phyloP scores from a whole-genome alignment of 768 basidiomycete genomes.

The Vararia minispora region DNA sequence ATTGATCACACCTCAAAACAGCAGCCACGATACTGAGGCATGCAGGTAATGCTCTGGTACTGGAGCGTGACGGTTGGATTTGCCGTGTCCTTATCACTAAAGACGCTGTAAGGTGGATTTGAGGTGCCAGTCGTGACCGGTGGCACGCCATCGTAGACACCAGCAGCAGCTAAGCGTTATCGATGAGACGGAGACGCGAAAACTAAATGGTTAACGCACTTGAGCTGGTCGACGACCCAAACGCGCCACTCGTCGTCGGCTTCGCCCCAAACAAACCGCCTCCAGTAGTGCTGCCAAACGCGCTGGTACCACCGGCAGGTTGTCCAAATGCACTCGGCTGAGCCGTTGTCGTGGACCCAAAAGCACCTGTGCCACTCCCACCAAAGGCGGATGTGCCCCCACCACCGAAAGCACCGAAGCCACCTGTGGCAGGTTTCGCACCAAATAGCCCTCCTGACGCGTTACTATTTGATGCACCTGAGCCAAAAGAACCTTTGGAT shows the following conservation, averaged over 20 bases:
- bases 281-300: slow-evolving; percentile 31
- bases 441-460: slow-evolving; percentile 50
- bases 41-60: slow-evolving; percentile 76
- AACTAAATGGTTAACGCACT: slow-evolving; percentile 17
- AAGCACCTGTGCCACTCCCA: slow-evolving; percentile 29
- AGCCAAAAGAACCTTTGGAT: slow-evolving; percentile 6
- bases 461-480: slow-evolving; percentile 20
- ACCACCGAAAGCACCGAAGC: slow-evolving; percentile 70
- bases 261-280: slow-evolving; percentile 48
- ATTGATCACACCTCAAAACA: slow-evolving; percentile 40
- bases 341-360: slow-evolving; percentile 24
- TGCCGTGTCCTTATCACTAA: slow-evolving; percentile 54
- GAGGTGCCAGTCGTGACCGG: slow-evolving; percentile 60
- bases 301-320: slow-evolving; percentile 15
- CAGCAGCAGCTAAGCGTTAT: slow-evolving; percentile 18
- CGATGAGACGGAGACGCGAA: slow-evolving; percentile 3
- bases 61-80: slow-evolving; percentile 39
- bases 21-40: slow-evolving; percentile 65
- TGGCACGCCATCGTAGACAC: slow-evolving; percentile 28
- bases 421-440: slow-evolving; percentile 57
- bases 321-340: slow-evolving; percentile 20
- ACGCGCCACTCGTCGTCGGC: slow-evolving; percentile 26
- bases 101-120: slow-evolving; percentile 49
- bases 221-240: slow-evolving; percentile 17
- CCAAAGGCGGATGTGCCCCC: slow-evolving; percentile 44